These are phyloP conservation scores for Chalciporus sp. DNA, from an alignment of 1,284 basidiomycete species.

Conservation along the genomic window DNA sequence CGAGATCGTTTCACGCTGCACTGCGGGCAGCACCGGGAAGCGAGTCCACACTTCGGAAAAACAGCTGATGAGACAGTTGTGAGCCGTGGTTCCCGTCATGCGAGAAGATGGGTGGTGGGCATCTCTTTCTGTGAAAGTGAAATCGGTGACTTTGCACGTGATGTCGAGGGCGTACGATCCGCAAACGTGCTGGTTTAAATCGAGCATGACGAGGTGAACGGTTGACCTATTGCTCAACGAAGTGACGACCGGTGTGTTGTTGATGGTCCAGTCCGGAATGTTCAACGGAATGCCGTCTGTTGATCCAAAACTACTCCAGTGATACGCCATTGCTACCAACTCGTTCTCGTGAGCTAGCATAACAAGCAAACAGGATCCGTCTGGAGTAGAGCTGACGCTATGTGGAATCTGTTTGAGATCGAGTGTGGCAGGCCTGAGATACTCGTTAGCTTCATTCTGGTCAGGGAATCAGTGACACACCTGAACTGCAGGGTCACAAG, in stretches of 20 bases:
- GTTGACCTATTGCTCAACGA: slow-evolving; percentile 45
- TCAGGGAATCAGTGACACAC: slow-evolving; percentile 30
- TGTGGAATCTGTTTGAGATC: slow-evolving; percentile 19
- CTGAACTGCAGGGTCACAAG: slow-evolving; percentile 52
- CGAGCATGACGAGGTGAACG: slow-evolving; percentile 46
- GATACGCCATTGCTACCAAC: slow-evolving; percentile 21
- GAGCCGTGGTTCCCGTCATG: slow-evolving; percentile 24
- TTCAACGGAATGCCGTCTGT: slow-evolving; percentile 19
- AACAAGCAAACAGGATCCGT: slow-evolving; percentile 53
- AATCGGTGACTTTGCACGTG: slow-evolving; percentile 55
- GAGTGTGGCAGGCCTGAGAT: slow-evolving; percentile 23
- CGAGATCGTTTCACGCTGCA: no score
- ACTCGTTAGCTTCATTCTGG: not conserved
- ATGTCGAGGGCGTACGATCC: slow-evolving; percentile 51
- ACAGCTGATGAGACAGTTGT: slow-evolving; percentile 59
- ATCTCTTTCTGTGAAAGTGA: slow-evolving; percentile 49
- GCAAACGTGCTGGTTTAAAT: slow-evolving; percentile 33
- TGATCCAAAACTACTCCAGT: slow-evolving; percentile 30
- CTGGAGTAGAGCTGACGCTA: slow-evolving; percentile 44
- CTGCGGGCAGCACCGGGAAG: slow-evolving; percentile 50
- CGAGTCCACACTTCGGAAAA: slow-evolving; percentile 64
- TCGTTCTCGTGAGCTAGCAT: slow-evolving; percentile 25
- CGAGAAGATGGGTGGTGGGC: slow-evolving; percentile 13
- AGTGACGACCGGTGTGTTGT: slow-evolving; percentile 34
- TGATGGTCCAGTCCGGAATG: slow-evolving; percentile 1